These are phyloP conservation scores for Mycena olivaceomarginata DNA, from an alignment of 768 basidiomycete genomes.

Conservation along the genomic window DNA sequence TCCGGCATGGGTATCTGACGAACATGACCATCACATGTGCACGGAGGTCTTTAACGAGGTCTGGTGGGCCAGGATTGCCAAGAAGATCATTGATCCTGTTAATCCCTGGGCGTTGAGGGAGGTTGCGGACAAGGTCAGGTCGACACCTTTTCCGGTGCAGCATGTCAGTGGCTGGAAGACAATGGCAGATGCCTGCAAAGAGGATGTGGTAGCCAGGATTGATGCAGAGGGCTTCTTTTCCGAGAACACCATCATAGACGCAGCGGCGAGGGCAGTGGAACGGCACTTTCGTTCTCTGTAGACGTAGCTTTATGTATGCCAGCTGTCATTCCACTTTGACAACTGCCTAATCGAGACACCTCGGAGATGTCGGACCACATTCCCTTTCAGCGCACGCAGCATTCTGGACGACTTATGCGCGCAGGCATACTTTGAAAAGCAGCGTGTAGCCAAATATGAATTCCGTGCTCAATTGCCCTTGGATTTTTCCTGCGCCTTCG, in stretches of 20 bases:
- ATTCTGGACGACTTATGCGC: too few relatives aligned
- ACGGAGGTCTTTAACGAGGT: slow-evolving; percentile 4
- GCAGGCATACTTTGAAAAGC: too few relatives aligned
- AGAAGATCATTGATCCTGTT: not conserved
- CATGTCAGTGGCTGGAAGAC: not conserved
- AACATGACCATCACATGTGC: not conserved
- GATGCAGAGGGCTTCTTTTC: not conserved
- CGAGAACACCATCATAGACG: not conserved
- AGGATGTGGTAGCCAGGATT: not conserved
- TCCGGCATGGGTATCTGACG: not conserved
- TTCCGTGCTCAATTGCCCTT: too few relatives aligned
- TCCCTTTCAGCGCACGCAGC: too few relatives aligned
- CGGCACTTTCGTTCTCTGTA: not conserved
- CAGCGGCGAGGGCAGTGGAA: not conserved
- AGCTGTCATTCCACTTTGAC: too few relatives aligned
- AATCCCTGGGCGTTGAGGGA: not conserved
- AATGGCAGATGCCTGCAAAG: not conserved
- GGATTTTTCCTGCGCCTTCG: too few relatives aligned
- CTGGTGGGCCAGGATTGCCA: not conserved
- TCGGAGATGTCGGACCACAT: too few relatives aligned
- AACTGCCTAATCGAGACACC: too few relatives aligned
- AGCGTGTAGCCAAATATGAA: too few relatives aligned
- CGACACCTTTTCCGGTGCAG: not conserved
- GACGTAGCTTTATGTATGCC: not conserved
- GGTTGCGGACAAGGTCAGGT: not conserved